phyloP scores from a whole-genome alignment of 1,139 yeast species.

The Pichia sp. region DNA sequence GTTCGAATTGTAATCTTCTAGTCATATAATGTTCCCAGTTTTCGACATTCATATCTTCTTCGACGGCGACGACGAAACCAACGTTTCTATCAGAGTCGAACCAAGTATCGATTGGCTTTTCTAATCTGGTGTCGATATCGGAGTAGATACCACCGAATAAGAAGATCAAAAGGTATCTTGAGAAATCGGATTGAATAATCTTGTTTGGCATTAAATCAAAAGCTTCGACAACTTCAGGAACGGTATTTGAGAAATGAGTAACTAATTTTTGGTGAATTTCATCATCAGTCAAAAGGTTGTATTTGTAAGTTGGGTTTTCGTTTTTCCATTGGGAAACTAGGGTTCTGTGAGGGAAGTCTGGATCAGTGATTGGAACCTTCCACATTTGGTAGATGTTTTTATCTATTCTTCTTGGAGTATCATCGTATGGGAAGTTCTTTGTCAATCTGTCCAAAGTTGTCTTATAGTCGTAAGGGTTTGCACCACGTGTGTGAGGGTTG shows the following conservation, averaged over 20 bases:
- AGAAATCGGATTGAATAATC: slow-evolving; percentile 54
- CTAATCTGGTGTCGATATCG: slow-evolving; percentile 47
- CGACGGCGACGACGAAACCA: slow-evolving; percentile 34
- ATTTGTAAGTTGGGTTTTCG: slow-evolving; percentile 61
- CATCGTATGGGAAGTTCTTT: slow-evolving; percentile 32
- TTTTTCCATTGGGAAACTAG: slow-evolving; percentile 48
- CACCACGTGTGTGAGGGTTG: slow-evolving; percentile 32
- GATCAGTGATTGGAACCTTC: slow-evolving; percentile 66
- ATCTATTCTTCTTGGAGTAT: slow-evolving; percentile 60
- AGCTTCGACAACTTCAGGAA: slow-evolving; percentile 52
- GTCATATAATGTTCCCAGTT: slow-evolving; percentile 37
- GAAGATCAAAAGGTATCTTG: slow-evolving; percentile 49
- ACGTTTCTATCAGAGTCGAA: slow-evolving; percentile 39
- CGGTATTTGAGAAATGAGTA: slow-evolving; percentile 31
- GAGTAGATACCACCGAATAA: slow-evolving; percentile 58
- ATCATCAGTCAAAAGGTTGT: slow-evolving; percentile 62
- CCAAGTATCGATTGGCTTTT: slow-evolving; percentile 34
- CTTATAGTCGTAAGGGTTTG: slow-evolving; percentile 32
- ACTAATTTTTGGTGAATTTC: slow-evolving; percentile 29
- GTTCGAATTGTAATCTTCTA: slow-evolving; percentile 43
- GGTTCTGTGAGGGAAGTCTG: slow-evolving; percentile 52
- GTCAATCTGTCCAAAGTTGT: slow-evolving; percentile 31
- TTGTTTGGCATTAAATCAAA: slow-evolving; percentile 52
- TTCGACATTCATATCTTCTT: slow-evolving; percentile 34
- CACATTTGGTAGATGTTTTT: slow-evolving; percentile 98